Percentiles rank a stretch among this genome's conserved stretches.
Evolutionary conservation across 495 filamentous ascomycete genomes (phyloP).

Genomic region (Lepraria neglecta): DNA sequence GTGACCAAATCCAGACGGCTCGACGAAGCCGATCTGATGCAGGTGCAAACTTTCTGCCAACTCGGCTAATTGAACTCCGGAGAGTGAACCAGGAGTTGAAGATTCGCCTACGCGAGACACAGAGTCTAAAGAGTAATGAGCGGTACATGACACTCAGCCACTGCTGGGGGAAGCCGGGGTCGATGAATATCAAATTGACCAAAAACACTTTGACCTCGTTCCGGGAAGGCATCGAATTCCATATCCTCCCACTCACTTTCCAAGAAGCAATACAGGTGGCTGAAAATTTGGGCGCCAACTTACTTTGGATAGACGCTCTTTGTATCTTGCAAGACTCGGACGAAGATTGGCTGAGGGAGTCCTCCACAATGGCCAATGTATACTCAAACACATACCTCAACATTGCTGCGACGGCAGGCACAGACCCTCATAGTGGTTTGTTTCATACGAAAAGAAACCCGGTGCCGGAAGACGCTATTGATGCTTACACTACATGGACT

Average conservation of each 20-base stretch:
- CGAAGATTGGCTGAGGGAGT: conserved; percentile 7
- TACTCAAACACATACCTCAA: conserved; percentile 10
- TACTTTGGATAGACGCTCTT: conserved; percentile 13
- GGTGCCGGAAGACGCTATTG: no score
- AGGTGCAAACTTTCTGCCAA: no score
- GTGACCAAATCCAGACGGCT: no score
- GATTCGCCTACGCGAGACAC: background rate
- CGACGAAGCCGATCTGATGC: no score
- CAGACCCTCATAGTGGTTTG: background rate
- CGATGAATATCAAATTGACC: conserved; percentile 1
- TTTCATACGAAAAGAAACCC: background rate
- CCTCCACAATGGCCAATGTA: conserved; percentile 13
- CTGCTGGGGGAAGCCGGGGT: conserved; percentile 10
- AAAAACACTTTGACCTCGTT: background rate
- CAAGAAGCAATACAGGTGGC: conserved; percentile 6
- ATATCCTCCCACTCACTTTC: conserved; percentile 14
- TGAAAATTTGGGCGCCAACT: conserved; percentile 1
- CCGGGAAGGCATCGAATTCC: background rate
- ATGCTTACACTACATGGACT: no score
- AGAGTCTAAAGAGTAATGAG: background rate
- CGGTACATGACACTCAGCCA: conserved; percentile 18
- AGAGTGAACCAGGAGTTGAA: no score
- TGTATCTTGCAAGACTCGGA: conserved; percentile 20
- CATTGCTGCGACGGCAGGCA: conserved; percentile 12
- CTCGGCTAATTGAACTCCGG: no score